These are phyloP conservation scores for Lasiodiplodia sp. DNA, from an alignment of 2,329 filamentous ascomycete genomes.

Conservation along the genomic window DNA sequence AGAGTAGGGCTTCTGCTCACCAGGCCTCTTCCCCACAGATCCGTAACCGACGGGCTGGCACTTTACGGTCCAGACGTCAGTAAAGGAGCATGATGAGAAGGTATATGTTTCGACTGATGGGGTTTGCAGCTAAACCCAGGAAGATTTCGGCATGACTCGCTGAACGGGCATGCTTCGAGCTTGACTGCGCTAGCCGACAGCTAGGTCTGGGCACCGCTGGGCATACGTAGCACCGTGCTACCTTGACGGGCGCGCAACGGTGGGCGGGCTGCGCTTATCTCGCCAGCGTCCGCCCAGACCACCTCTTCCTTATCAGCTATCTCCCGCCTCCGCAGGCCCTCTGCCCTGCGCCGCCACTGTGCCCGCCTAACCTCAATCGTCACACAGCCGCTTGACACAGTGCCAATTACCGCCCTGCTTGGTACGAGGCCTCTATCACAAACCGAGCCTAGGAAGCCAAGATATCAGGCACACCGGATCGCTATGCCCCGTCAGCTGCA, in stretches of 20 bases:
- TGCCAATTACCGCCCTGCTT: slow-evolving; percentile 13
- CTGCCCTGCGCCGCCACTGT: background rate
- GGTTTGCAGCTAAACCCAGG: background rate
- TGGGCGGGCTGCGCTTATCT: slow-evolving; percentile 6
- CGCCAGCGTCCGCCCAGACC: slow-evolving; percentile 4
- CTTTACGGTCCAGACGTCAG: too few species aligned
- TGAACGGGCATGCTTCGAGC: background rate
- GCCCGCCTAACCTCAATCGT: background rate
- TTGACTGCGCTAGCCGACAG: background rate
- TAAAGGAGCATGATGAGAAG: too few species aligned
- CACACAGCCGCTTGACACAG: background rate
- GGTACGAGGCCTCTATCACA: slow-evolving; percentile 7
- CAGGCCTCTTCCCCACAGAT: too few species aligned
- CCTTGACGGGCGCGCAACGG: too few species aligned
- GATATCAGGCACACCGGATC: slow-evolving; percentile 7
- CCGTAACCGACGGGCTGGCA: too few species aligned
- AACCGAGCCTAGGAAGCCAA: slow-evolving; percentile 13
- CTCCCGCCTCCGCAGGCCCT: background rate
- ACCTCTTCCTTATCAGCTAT: slow-evolving; percentile 23
- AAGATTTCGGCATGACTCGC: background rate
- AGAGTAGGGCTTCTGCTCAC: too few species aligned
- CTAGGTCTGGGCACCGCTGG: background rate
- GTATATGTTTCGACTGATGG: too few species aligned
- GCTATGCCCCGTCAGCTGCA: background rate
- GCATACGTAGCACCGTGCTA: background rate